Conservation (phyloP, 1,284 basidiomycete genomes). For the Coniferiporia sulphurascens region DNA sequence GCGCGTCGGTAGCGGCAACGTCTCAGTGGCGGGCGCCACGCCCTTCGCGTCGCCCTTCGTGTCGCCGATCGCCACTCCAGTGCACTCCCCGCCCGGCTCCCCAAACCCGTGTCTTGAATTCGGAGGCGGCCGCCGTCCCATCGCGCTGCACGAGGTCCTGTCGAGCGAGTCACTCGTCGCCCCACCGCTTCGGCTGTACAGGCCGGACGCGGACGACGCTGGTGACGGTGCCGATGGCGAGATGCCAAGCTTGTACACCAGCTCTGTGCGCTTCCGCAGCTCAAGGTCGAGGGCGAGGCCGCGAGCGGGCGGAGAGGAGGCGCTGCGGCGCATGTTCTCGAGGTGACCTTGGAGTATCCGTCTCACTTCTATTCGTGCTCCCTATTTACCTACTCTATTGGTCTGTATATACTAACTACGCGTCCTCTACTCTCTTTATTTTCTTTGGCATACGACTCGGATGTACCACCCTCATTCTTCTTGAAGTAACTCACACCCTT, state of each 20-base stretch:
- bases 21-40: not conserved
- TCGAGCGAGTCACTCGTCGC: conserved; percentile 7
- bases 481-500: too few relatives aligned
- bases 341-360: not conserved
- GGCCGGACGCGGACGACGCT: not conserved
- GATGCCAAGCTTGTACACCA: not conserved
- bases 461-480: too few relatives aligned
- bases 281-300: not conserved
- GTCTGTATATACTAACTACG: too few relatives aligned
- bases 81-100: not conserved
- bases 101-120: not conserved
- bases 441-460: too few relatives aligned
- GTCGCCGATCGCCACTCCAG: not conserved
- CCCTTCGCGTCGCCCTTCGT: not conserved
- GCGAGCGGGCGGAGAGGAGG: not conserved
- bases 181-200: not conserved
- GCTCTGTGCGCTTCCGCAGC: not conserved
- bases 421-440: too few relatives aligned
- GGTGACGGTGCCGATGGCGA: not conserved
- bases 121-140: not conserved
- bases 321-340: not conserved
- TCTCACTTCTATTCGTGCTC: not conserved
- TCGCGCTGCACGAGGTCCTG: conserved; percentile 7
- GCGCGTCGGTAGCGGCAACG: not conserved
- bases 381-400: too few relatives aligned